phyloP scores from a whole-genome alignment of 208 protist species.

The Borovskyia barvae region DNA sequence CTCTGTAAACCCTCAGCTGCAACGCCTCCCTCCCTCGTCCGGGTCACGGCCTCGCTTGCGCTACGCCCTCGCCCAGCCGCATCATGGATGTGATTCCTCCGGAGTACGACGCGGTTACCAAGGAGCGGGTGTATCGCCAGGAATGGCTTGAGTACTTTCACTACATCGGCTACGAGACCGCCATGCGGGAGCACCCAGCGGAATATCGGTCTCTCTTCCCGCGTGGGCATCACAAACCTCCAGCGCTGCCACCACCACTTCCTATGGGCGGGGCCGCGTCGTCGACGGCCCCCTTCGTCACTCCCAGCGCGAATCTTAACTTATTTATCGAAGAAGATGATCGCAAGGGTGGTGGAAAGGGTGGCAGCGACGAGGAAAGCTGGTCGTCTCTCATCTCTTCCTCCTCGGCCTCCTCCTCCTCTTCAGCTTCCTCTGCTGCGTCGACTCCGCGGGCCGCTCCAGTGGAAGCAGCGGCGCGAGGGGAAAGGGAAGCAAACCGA shows the following conservation, averaged over 20 bases:
- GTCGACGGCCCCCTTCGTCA: slow-evolving; percentile 2
- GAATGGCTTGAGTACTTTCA: slow-evolving; percentile 89
- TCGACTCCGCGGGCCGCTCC: background rate
- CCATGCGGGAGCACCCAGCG: slow-evolving; percentile 47
- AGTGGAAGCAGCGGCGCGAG: background rate
- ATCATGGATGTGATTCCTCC: slow-evolving; percentile 83
- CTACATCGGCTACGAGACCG: slow-evolving; percentile 69
- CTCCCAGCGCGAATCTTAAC: slow-evolving; percentile 20
- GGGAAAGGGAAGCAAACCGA: slow-evolving; percentile 1
- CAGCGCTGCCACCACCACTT: background rate
- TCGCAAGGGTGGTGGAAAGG: background rate
- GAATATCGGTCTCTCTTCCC: slow-evolving; percentile 64
- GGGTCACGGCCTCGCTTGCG: too few species aligned
- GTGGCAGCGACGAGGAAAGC: slow-evolving; percentile 12
- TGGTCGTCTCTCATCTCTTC: slow-evolving; percentile 23
- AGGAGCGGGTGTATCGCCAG: slow-evolving; percentile 79
- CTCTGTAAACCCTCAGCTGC: too few species aligned
- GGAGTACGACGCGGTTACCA: slow-evolving; percentile 70
- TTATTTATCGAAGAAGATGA: slow-evolving; percentile 24
- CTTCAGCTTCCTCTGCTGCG: slow-evolving; percentile 8
- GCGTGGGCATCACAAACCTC: slow-evolving; percentile 12
- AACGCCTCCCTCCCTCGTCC: too few species aligned
- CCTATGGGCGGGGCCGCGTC: background rate
- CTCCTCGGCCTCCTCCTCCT: slow-evolving; percentile 19
- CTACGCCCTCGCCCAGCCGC: too few species aligned